Base-by-base conservation (phyloP, 2,329 filamentous ascomycete genomes). In the Ascochyta rabiei region DNA sequence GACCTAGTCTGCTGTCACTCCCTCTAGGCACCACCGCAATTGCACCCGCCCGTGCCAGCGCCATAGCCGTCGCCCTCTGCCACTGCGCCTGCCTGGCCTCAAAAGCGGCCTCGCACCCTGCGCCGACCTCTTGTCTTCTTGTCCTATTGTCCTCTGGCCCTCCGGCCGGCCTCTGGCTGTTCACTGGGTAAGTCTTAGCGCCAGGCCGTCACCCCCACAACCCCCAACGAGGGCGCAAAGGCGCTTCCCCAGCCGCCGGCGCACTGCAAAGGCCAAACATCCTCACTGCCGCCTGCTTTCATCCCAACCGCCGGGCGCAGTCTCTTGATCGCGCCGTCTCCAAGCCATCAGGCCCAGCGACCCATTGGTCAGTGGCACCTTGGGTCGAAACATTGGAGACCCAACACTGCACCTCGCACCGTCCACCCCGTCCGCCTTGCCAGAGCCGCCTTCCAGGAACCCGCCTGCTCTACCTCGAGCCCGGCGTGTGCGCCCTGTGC, bases 141-240 rank as follows among this genome's bases (percentile, higher is more conserved):
- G n/a, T n/a, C n/a, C n/a, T n/a, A n/a, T n/a, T n/a, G n/a, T 23
- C 21, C 21, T 23, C 21, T 23, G 21, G 21, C 21, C 21, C 21
- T 23, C 21, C 4, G 1, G 56, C 64, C 56, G 23, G 51, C 52
- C 58, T 58, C 21, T 60, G 34, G 43, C 59, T 64, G 41, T 67
- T 69, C 66, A 72, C 71, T 72, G 72, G 70, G 64, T 65, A 68
- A 69, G 70, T 70, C 50, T 73, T 70, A 72, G 70, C 71, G 71
- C 71, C 71, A 67, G 66, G 51, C 59, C 56, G 48, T 30, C 24
- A 56, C 59, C 61, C 62, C 64, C 66, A 62, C 64, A 62, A 59
- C 60, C 61, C 64, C 66, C 60, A 59, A 56, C 63, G 57, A 69
- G 64, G 40, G 40, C 70, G 69, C 70, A 57, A 70, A 65, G 40